These are phyloP conservation scores for Austropuccinia psidii DNA, from an alignment of 1,284 basidiomycete genomes.

Conservation along the genomic window DNA sequence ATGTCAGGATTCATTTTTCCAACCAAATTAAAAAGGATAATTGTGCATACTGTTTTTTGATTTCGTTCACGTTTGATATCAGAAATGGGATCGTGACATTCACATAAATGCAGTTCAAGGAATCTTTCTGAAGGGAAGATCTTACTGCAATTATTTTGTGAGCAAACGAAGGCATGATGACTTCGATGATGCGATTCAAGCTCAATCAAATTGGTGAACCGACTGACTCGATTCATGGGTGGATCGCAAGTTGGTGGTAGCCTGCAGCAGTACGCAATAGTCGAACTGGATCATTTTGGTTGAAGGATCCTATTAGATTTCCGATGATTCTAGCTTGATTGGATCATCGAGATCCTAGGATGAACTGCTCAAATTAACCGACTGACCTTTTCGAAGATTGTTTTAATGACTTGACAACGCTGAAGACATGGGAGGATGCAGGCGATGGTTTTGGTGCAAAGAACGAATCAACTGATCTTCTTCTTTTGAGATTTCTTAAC, in stretches of 20 bases:
- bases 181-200: slow-evolving; percentile 30
- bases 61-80: not conserved
- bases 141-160: not conserved
- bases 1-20: too few relatives aligned
- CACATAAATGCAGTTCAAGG: slow-evolving; percentile 26
- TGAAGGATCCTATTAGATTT: not conserved
- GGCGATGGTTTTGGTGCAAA: too few relatives aligned
- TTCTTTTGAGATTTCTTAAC: too few relatives aligned
- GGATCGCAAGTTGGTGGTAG: slow-evolving; percentile 31
- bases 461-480: too few relatives aligned
- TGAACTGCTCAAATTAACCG: not conserved
- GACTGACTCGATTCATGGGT: not conserved
- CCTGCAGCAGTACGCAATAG: slow-evolving; percentile 3
- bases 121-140: slow-evolving; percentile 28
- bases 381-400: not conserved
- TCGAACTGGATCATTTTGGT: not conserved
- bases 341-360: not conserved
- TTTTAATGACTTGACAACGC: too few relatives aligned
- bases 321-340: too few relatives aligned
- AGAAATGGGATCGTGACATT: slow-evolving; percentile 21
- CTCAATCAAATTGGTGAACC: not conserved
- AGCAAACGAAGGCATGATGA: slow-evolving; percentile 31
- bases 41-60: not conserved
- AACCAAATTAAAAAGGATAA: too few relatives aligned
- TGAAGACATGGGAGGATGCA: too few relatives aligned